Conservation (phyloP, 2,329 filamentous ascomycete species). For the Trichoderma polysporum region DNA sequence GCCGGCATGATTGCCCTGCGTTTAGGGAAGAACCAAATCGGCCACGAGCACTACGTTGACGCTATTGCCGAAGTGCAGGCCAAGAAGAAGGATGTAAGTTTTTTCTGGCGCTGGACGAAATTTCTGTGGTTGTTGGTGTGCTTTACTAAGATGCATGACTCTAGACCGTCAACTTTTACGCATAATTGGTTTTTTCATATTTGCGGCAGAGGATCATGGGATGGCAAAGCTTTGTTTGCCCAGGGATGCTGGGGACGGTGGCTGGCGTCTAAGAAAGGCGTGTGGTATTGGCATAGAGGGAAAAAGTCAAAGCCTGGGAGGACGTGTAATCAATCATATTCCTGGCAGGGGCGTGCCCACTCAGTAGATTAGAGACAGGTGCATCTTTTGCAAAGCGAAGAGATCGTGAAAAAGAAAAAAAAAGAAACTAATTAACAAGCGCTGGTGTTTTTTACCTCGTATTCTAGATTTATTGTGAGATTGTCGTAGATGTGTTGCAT, state of each 20-base stretch:
- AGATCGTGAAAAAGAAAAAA: constrained; percentile 9
- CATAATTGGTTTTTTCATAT: constrained; percentile 35
- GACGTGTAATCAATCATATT: constrained; percentile 17
- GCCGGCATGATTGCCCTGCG: constrained; percentile 98
- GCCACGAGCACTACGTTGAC: constrained; percentile 98
- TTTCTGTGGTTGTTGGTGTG: neutral
- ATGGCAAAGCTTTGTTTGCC: neutral
- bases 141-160: neutral
- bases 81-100: constrained; percentile 84
- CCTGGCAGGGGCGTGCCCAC: constrained; percentile 1
- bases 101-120: neutral
- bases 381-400: constrained; percentile 19
- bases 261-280: constrained; percentile 14
- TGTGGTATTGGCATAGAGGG: constrained; percentile 18
- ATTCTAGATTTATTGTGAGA: neutral
- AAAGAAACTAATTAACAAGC: neutral
- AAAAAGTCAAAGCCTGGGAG: constrained; percentile 18
- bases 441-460: neutral
- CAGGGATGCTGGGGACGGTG: neutral
- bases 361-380: constrained; percentile 14
- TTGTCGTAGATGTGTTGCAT: neutral
- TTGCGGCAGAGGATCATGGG: constrained; percentile 7
- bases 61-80: constrained; percentile 94
- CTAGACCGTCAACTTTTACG: constrained; percentile 59
- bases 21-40: constrained; percentile 93